Conservation (phyloP, 2,329 filamentous ascomycete genomes). For the Neonectria sp. region DNA sequence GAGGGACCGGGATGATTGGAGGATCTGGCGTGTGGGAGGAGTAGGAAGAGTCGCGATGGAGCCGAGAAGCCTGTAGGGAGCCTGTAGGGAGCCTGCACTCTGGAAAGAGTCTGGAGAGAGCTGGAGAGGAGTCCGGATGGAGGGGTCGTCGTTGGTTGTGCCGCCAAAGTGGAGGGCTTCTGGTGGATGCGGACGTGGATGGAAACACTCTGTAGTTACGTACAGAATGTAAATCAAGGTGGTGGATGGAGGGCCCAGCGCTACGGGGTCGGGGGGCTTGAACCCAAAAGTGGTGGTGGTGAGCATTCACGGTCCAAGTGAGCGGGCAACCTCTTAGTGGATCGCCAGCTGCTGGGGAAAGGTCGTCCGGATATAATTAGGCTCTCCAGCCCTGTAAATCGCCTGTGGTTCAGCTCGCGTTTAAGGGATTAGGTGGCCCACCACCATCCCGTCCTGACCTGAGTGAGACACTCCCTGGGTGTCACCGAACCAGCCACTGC, state of each 20-base stretch:
- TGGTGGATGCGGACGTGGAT: conserved; percentile 10
- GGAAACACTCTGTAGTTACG: conserved; percentile 7
- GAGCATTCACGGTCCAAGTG: conserved; percentile 2
- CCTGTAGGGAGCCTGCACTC: too few species aligned
- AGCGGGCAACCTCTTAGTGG: conserved; percentile 19
- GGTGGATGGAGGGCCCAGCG: conserved; percentile 17
- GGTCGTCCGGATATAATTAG: conserved; percentile 2
- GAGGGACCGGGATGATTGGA: conserved; percentile 45
- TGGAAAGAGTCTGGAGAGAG: too few species aligned
- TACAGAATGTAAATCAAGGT: conserved; percentile 6
- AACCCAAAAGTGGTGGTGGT: conserved; percentile 11
- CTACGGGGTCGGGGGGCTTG: conserved; percentile 6
- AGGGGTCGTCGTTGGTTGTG: conserved; percentile 11
- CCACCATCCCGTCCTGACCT: neutral
- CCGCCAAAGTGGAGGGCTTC: conserved; percentile 15
- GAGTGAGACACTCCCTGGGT: conserved; percentile 4
- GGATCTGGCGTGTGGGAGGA: conserved; percentile 41
- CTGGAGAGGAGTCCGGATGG: neutral
- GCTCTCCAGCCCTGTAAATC: conserved; percentile 20
- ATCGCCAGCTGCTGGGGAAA: conserved; percentile 21
- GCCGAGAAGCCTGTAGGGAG: neutral
- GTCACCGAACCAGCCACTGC: conserved; percentile 23
- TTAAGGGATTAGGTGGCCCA: neutral
- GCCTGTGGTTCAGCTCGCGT: conserved; percentile 19
- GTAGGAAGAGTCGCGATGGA: conserved; percentile 37